Evolutionary conservation across 352 stramenopile species (phyloP).

Genomic region (Thalassiosira sp.): DNA sequence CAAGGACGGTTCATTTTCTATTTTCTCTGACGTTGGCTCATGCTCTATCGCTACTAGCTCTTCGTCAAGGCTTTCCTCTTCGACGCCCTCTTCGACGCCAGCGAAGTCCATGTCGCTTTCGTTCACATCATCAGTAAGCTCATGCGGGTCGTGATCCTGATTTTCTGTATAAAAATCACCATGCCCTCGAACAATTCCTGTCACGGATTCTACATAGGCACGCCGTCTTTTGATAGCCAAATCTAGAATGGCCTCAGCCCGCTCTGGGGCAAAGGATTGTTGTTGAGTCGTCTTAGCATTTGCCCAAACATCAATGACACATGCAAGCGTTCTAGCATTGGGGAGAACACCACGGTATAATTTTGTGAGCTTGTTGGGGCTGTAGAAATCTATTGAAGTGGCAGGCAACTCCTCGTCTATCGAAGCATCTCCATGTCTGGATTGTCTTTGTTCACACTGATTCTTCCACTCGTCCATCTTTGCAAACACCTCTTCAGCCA

Average conservation of each 20-base stretch:
- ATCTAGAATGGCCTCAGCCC: slow-evolving; percentile 34
- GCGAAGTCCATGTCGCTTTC: too few species aligned
- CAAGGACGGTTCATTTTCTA: background rate
- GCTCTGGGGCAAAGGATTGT: slow-evolving; percentile 30
- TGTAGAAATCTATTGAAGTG: background rate
- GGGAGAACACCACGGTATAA: slow-evolving; percentile 38
- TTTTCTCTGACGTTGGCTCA: background rate
- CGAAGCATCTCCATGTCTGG: background rate
- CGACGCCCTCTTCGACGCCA: slow-evolving; percentile 2
- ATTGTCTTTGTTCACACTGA: slow-evolving; percentile 19
- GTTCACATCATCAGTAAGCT: too few species aligned
- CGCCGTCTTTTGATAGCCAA: slow-evolving; percentile 24
- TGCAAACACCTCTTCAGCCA: slow-evolving; percentile 31
- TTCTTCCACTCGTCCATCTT: slow-evolving; percentile 42
- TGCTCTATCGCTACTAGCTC: background rate
- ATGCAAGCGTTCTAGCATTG: slow-evolving; percentile 41
- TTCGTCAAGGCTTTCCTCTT: slow-evolving; percentile 28
- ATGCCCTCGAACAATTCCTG: background rate
- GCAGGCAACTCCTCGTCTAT: background rate
- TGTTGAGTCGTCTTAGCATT: slow-evolving; percentile 2
- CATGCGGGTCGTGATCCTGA: too few species aligned
- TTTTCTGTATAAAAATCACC: background rate
- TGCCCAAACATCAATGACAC: slow-evolving; percentile 42
- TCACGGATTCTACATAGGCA: slow-evolving; percentile 26
- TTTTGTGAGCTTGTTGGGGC: background rate